These are phyloP conservation scores for Barbarea vulgaris DNA, from an alignment of 345 rosid species.

Conservation along the genomic window DNA sequence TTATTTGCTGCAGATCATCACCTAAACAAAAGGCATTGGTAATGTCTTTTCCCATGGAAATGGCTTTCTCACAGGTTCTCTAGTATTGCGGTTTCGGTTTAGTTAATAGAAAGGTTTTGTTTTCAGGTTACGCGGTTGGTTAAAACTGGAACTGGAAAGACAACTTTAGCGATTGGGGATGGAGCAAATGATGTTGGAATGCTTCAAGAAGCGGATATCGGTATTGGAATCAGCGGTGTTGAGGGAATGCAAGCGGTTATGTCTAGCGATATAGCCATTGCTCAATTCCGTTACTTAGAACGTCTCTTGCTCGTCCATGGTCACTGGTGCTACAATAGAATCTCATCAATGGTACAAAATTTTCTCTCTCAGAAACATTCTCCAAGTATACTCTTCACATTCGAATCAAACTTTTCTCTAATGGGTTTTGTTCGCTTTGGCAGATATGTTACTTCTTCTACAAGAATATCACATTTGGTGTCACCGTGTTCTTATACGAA, in stretches of 20 bases:
- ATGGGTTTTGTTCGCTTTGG: slow-evolving; percentile 8
- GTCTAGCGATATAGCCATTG: slow-evolving; percentile 94
- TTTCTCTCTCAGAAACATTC: background rate
- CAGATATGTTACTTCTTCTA: slow-evolving; percentile 99
- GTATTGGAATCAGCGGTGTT: slow-evolving; percentile 93
- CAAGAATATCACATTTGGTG: slow-evolving; percentile 94
- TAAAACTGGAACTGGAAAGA: slow-evolving; percentile 74
- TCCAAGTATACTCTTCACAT: background rate
- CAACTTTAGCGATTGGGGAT: slow-evolving; percentile 92
- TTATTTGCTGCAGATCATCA: slow-evolving; percentile 95
- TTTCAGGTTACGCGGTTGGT: slow-evolving; percentile 93
- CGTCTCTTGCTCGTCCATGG: slow-evolving; percentile 94
- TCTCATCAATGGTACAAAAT: slow-evolving; percentile 75
- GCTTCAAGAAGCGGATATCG: slow-evolving; percentile 99
- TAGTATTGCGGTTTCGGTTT: background rate
- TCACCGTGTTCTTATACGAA: slow-evolving; percentile 87
- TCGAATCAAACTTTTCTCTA: background rate
- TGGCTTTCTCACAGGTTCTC: background rate
- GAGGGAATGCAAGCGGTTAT: slow-evolving; percentile 99
- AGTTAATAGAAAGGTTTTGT: background rate
- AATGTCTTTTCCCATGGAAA: slow-evolving; percentile 29
- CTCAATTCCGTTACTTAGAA: slow-evolving; percentile 88
- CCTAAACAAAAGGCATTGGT: slow-evolving; percentile 97
- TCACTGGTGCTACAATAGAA: slow-evolving; percentile 97
- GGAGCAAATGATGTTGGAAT: slow-evolving; percentile 99